A percentile compares a stretch with the other conserved stretches of the same genome.
These are phyloP conservation scores for Chlorella sp. DNA, from an alignment of 139 green algal species.

Conservation along the genomic window DNA sequence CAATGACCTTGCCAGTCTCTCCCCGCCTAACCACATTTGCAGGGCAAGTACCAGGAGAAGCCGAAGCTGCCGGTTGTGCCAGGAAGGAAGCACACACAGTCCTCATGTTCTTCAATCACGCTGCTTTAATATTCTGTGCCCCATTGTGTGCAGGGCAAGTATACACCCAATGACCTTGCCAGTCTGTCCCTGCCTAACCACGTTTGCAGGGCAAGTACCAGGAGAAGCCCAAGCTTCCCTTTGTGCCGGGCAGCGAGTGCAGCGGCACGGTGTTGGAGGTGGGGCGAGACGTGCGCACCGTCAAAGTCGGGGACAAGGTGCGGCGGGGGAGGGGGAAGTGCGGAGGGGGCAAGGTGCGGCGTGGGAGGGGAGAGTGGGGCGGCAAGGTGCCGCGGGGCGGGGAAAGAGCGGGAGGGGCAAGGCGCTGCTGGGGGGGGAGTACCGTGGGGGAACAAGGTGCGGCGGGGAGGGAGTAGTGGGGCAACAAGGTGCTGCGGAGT, in stretches of 20 bases:
- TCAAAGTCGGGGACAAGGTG: constrained; percentile 80
- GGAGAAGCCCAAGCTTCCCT: constrained; percentile 79
- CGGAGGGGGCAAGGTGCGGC: neutral
- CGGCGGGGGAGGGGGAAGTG: neutral
- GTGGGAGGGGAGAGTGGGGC: too few relatives aligned
- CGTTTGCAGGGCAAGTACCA: constrained; percentile 89
- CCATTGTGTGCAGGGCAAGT: too few relatives aligned
- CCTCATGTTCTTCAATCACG: too few relatives aligned
- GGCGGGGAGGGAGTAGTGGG: neutral
- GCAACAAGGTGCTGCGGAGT: neutral
- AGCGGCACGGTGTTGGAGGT: constrained; percentile 77
- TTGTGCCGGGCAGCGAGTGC: constrained; percentile 86
- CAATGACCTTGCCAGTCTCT: too few relatives aligned
- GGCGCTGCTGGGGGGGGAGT: neutral
- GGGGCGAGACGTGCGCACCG: constrained; percentile 60
- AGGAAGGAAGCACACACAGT: constrained; percentile 82
- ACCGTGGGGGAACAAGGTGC: neutral
- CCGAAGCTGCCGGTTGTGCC: constrained; percentile 83
- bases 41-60: constrained; percentile 86
- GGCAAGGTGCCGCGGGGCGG: neutral
- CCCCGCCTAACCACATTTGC: too few relatives aligned
- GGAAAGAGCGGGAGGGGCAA: neutral
- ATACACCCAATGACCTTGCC: too few relatives aligned
- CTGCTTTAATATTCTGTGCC: too few relatives aligned
- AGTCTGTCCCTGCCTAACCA: too few relatives aligned